A percentile compares a stretch with the other conserved stretches of the same genome.
phyloP scores from a whole-genome alignment of 257 asterid species.

The Solanum microdontum region DNA sequence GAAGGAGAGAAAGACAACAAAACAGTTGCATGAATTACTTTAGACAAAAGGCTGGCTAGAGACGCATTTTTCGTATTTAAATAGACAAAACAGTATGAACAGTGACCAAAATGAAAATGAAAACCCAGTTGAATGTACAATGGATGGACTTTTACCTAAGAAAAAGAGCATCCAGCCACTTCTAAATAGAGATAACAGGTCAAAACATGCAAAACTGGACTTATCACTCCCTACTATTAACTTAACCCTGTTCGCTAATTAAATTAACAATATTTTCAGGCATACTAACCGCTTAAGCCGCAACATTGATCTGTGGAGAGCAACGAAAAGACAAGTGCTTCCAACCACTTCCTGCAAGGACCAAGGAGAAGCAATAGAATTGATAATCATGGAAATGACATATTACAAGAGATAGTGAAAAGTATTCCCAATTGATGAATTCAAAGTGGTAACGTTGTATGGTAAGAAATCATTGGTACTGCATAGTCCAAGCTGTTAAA shows the following conservation, averaged over 20 bases:
- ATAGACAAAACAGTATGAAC: background rate
- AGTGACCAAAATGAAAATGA: background rate
- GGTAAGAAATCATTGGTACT: background rate
- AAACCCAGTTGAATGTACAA: background rate
- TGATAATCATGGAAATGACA: background rate
- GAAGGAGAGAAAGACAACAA: background rate
- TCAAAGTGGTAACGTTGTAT: background rate
- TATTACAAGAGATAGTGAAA: background rate
- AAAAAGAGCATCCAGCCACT: background rate
- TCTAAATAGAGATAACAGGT: background rate
- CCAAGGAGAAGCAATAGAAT: background rate
- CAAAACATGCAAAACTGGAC: background rate
- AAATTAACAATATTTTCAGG: slow-evolving; percentile 4
- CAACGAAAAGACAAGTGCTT: slow-evolving; percentile 65
- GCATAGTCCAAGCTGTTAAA: background rate
- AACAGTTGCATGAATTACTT: background rate
- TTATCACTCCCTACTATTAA: background rate
- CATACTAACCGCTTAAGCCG: slow-evolving; percentile 58
- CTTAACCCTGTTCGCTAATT: background rate
- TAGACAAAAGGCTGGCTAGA: background rate
- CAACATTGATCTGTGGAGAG: slow-evolving; percentile 87
- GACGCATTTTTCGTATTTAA: background rate
- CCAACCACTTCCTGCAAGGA: slow-evolving; percentile 75
- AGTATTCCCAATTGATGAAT: background rate
- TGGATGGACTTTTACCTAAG: background rate